Evolutionary conservation across 257 asterid species (phyloP).

Genomic region (Osmanthus fragrans): DNA sequence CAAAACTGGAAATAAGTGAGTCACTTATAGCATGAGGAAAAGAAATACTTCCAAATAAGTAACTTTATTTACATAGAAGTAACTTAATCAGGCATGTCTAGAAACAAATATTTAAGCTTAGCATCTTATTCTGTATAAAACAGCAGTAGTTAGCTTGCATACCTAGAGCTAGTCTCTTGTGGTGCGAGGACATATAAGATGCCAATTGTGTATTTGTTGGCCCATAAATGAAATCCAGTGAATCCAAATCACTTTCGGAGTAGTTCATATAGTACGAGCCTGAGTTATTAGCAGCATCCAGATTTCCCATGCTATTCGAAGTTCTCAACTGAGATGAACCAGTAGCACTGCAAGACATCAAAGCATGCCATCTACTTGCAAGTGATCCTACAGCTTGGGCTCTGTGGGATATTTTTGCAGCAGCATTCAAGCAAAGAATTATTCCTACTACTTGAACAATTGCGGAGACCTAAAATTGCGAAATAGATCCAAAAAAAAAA

Average conservation of each 20-base stretch:
- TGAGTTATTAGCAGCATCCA: conserved; percentile 27
- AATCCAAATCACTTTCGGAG: conserved; percentile 78
- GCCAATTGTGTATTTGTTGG: conserved; percentile 59
- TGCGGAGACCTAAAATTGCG: conserved; percentile 51
- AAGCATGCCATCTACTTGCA: conserved; percentile 79
- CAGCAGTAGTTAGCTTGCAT: conserved; percentile 23
- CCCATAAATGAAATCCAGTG: conserved; percentile 50
- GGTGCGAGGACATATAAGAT: conserved; percentile 69
- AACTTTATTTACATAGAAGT: neutral
- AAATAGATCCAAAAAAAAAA: neutral
- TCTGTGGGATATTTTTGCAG: conserved; percentile 80
- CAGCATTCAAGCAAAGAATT: conserved; percentile 70
- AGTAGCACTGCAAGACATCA: conserved; percentile 51
- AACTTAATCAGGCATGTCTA: neutral
- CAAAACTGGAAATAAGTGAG: neutral
- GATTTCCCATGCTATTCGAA: conserved; percentile 41
- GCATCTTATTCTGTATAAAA: conserved; percentile 10
- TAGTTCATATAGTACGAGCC: conserved; percentile 32
- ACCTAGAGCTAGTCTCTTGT: conserved; percentile 85
- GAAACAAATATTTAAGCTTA: neutral
- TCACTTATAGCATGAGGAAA: neutral
- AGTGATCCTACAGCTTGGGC: conserved; percentile 73
- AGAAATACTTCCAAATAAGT: neutral
- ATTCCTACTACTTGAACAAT: conserved; percentile 69
- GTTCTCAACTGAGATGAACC: conserved; percentile 42